phyloP scores from a whole-genome alignment of 2,329 filamentous ascomycete species.

The Trichoderma brevicompactum region DNA sequence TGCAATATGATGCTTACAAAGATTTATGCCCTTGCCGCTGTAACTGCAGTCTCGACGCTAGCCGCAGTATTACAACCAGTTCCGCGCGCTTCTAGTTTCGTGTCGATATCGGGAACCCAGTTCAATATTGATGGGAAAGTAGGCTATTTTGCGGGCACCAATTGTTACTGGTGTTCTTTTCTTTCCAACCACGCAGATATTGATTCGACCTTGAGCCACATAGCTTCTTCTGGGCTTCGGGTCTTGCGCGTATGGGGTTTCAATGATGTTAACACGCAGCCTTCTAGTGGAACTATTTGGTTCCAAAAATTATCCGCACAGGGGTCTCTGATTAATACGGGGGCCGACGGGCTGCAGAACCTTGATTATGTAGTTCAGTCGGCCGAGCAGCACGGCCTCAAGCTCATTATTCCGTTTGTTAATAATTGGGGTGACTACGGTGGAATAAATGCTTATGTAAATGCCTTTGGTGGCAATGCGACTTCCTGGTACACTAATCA shows the following conservation, averaged over 20 bases:
- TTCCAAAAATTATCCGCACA: constrained; percentile 57
- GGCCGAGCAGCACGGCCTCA: constrained; percentile 63
- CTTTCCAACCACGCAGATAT: constrained; percentile 58
- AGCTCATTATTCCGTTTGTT: constrained; percentile 67
- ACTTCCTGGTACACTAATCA: constrained; percentile 62
- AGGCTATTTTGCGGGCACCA: constrained; percentile 58
- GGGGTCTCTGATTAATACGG: constrained; percentile 64
- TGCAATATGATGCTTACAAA: constrained; percentile 18
- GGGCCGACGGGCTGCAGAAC: constrained; percentile 60
- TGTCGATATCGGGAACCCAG: constrained; percentile 37
- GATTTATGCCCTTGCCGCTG: not conserved
- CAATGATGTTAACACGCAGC: constrained; percentile 56
- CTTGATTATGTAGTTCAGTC: constrained; percentile 66
- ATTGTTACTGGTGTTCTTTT: constrained; percentile 62
- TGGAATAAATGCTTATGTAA: constrained; percentile 65
- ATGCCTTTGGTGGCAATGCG: constrained; percentile 59
- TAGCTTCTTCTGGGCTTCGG: constrained; percentile 56
- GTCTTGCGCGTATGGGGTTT: constrained; percentile 66
- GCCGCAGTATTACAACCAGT: constrained; percentile 4
- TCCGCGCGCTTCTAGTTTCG: constrained; percentile 31
- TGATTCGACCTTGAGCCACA: constrained; percentile 55
- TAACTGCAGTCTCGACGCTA: constrained; percentile 11
- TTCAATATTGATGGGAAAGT: constrained; percentile 52
- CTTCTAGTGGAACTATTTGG: constrained; percentile 43
- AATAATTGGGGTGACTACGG: constrained; percentile 73